Base-by-base conservation (phyloP, 306 rosid species). In the Elaeagnus macrophylla region DNA sequence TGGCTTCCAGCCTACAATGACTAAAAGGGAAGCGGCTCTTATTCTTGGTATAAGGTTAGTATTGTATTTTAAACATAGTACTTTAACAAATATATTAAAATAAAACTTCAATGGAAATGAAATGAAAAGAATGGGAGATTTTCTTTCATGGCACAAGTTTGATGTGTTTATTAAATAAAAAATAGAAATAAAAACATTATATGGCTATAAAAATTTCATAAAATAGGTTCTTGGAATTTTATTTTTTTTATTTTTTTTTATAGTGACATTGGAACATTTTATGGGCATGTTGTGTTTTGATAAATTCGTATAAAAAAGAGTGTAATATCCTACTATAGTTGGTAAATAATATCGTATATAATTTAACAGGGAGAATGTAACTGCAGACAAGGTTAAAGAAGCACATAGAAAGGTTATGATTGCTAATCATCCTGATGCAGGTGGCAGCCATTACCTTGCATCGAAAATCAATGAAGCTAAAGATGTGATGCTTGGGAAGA, bases 361-460 rank as follows among this genome's bases (percentile, higher is more conserved):
- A 64, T 59, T 54, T 50, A 10, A 57, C 76, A 81, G 86, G 77
- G 89, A 84, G 65, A 81, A 65, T 62, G 63, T 82, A 39, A 38
- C 86, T 13, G 60, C 78, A 1, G 83, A 81, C 62, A 84, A 84
- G 73, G 75, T 81, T 39, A 84, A 79, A 72, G 94, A 81, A 72
- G 94, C 89, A 35, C 94, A 84, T 67, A 79, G 81, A 60, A 81
- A 46, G 64, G 84, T 85, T 17, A 85, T 81, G 89, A 74, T 85
- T 40, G 89, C 94, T n/a, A 85, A 85, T 65, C 89, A 85, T 79
- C 89, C 86, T 7, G 89, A 82, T 66, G 95, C 89, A 1, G 86
- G 84, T 49, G 89, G 94, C 42, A 79, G 86, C 49, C 84, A 79
- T 79, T 85, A 85, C 65, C 94, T 85, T 48, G 89, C 94, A 40